Percentiles rank a stretch among this genome's conserved stretches.
phyloP scores from a whole-genome alignment of 306 rosid species.

The Carpinus fangiana region DNA sequence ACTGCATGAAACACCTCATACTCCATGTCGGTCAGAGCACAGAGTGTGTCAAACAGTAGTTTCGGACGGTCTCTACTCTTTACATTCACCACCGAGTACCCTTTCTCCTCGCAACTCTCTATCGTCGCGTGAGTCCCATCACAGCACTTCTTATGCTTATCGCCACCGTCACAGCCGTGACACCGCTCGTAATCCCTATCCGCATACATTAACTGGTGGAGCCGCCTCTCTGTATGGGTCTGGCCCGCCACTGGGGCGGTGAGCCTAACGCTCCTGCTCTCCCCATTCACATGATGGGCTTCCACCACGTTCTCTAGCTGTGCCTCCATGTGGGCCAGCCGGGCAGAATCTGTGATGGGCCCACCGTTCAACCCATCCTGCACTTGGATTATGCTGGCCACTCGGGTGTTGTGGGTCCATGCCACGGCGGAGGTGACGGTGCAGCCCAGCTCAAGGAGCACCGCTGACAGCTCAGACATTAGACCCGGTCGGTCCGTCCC shows the following conservation, averaged over 20 bases:
- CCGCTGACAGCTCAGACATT: conserved; percentile 72
- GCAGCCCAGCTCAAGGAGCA: conserved; percentile 60
- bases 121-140: conserved; percentile 72
- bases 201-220: conserved; percentile 80
- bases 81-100: conserved; percentile 66
- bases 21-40: conserved; percentile 71
- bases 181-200: conserved; percentile 66
- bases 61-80: conserved; percentile 72
- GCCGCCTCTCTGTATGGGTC: conserved; percentile 73
- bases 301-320: conserved; percentile 61
- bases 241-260: conserved; percentile 40
- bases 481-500: conserved; percentile 73
- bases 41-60: conserved; percentile 78
- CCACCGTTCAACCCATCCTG: conserved; percentile 59
- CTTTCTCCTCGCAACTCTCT: conserved; percentile 61
- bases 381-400: conserved; percentile 59
- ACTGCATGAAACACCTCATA: conserved; percentile 85
- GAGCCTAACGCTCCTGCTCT: conserved; percentile 55
- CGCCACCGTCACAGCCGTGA: conserved; percentile 43
- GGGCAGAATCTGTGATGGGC: conserved; percentile 53
- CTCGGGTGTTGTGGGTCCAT: conserved; percentile 75
- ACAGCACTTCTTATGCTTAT: conserved; percentile 51
- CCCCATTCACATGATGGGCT: conserved; percentile 55
- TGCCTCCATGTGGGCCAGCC: conserved; percentile 53
- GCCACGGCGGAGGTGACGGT: conserved; percentile 53